Base-by-base conservation (phyloP, 2,329 filamentous ascomycete species). In the Polytolypa hystricis region DNA sequence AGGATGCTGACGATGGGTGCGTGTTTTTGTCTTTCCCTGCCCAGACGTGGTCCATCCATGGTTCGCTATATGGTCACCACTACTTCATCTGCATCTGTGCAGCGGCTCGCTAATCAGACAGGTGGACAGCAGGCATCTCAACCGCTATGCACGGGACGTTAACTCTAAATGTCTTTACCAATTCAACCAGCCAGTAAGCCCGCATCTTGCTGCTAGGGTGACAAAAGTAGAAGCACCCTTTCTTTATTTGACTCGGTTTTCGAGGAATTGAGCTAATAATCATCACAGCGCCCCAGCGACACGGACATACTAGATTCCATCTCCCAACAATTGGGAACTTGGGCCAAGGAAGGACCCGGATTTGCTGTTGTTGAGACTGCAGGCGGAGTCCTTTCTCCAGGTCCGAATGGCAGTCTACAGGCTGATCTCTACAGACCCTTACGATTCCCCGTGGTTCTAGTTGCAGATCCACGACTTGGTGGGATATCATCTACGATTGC, bases 401-500 rank as follows among this genome's bases (percentile, higher is more conserved):
- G 74, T 0, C 84, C 84, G 1, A 83, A 80, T 23, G 82, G 83
- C 7, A 80, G 70, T 2, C 76, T 80, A 0, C 84, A 93, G 52
- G 83, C 79, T 2, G 84, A 93, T 50, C 60, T 87, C 1, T 91
- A 87, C 52, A 67, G 79, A 14, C 77, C 82, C 0, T 59, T 93
- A 1, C 70, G 84, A n/a, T 59, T 82, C 1, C 84, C 85, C 0
- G 72, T 81, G 1, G 60, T 91, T 10, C 70, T 93, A 0, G 69
- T 93, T 0, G 84, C 80, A 5, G 84, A 93, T 53, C 69, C 77
- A 18, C 73, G 75, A 15, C 69, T 91, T 0, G 85, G 84, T 0
- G 85, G 85, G 0, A 91, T 93, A 38, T 83, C 80, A 0, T 72
- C 80, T 4, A 84, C 84, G 0, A 82, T 93, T 29, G 79, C 81